Evolutionary conservation across 2,329 filamentous ascomycete genomes (phyloP), one percentile per base, ranked within the genome.

Genomic region (Xylariaceae sp.): DNA sequence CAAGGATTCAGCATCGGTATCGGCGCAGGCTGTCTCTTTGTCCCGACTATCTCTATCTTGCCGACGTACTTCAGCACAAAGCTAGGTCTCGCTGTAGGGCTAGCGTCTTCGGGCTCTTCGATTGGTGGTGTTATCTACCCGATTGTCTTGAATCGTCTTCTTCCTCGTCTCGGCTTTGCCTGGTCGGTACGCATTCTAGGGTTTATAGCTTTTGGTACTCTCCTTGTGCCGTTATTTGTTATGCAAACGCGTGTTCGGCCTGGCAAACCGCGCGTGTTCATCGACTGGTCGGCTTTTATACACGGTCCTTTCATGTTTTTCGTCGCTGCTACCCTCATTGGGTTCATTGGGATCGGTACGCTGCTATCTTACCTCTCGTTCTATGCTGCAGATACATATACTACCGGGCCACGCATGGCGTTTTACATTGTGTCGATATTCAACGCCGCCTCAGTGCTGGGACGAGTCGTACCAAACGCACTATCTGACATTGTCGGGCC

Each of bases 391-490:
- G 53, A 64, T 1, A 61, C 59, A 2, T 61, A 64, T 11, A 62
- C 68, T 31, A 70, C 68, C 1, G 53, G 63, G 48, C 50, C 58
- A 54, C 16, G 3, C 2, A 28, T 75, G 53, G 65, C 67, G 0
- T 75, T 75, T 57, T 75, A 77, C 57, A 60, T 75, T 5, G 66
- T 73, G 1, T 63, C 71, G 6, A 72, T 75, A 44, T 60, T 74
- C 44, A 74, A 75, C 51, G 71, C 69, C 2, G 72, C 60, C 3
- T 72, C 68, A 1, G 63, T 71, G 16, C 63, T 75, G n/a, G 73
- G 73, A 1, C 69, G 72, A 11, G 68, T 69, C 3, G 47, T 73
- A 0, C 70, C 72, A 6, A 71, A 71, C 48, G 63, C 65, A 1
- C 47, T 74, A 0, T 65, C 69, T 1, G 73, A 75, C 56, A 66